Conservation (phyloP, 495 filamentous ascomycete species). For the Choiromyces venosus region DNA sequence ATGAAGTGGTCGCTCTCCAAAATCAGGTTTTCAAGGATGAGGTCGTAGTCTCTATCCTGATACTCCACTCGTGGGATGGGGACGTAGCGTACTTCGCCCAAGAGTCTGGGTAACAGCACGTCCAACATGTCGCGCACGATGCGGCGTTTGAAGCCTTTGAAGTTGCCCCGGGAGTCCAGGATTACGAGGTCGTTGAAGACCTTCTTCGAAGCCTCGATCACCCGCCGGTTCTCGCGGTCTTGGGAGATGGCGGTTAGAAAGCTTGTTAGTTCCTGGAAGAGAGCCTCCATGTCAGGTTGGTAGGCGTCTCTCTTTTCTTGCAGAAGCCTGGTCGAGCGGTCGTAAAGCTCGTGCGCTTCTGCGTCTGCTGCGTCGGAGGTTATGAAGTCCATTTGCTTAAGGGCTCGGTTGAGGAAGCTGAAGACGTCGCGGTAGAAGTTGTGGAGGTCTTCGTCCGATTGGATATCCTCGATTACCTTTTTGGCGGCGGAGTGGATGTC, state of each 20-base stretch:
- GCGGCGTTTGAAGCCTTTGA: conserved; percentile 33
- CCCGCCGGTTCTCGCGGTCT: conserved; percentile 29
- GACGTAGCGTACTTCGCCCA: conserved; percentile 38
- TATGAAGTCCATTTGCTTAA: conserved; percentile 34
- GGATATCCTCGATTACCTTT: conserved; percentile 33
- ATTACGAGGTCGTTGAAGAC: conserved; percentile 39
- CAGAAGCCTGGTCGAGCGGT: conserved; percentile 36
- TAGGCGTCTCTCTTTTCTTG: conserved; percentile 29
- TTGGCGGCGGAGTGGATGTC: conserved; percentile 27
- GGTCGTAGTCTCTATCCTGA: conserved; percentile 38
- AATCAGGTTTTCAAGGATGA: conserved; percentile 40
- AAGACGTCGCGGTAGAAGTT: conserved; percentile 29
- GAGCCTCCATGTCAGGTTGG: conserved; percentile 33
- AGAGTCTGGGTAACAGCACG: conserved; percentile 32
- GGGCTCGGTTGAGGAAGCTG: conserved; percentile 28
- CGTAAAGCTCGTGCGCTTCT: conserved; percentile 37
- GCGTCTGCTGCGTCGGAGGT: conserved; percentile 39
- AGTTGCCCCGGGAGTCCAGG: conserved; percentile 21
- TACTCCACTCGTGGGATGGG: conserved; percentile 40
- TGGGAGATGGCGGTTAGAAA: conserved; percentile 35
- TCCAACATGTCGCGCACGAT: conserved; percentile 35
- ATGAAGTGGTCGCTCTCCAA: conserved; percentile 39
- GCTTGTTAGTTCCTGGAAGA: conserved; percentile 31
- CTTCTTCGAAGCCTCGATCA: conserved; percentile 38
- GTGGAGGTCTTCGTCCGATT: conserved; percentile 36